phyloP scores from a whole-genome alignment of 176 grass and related monocot genomes.

The Chloris gayana region DNA sequence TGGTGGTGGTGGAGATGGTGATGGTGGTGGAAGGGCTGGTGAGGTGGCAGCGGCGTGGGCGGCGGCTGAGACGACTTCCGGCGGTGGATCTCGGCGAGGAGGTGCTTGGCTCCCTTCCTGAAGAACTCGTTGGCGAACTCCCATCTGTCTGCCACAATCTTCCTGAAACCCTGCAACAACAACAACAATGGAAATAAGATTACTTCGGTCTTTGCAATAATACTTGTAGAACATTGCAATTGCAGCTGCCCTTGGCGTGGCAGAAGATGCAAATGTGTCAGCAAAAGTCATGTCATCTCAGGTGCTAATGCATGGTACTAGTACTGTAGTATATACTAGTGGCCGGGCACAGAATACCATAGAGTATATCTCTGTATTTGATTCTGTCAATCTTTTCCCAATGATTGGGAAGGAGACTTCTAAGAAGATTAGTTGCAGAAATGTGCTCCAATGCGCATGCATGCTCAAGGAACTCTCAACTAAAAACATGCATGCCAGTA shows the following conservation, averaged over 20 bases:
- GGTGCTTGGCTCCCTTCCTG: conserved; percentile 88
- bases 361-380: conserved; percentile 15
- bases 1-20: conserved; percentile 39
- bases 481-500: not conserved
- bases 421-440: not conserved
- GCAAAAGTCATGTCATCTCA: conserved; percentile 3
- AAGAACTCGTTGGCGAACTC: conserved; percentile 98
- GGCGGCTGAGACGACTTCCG: conserved; percentile 67
- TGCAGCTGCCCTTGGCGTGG: not conserved
- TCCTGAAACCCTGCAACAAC: conserved; percentile 87
- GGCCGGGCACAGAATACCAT: conserved; percentile 34
- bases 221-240: conserved; percentile 12
- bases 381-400: conserved; percentile 39
- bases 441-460: not conserved
- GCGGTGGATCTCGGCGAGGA: conserved; percentile 88
- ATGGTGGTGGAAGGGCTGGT: conserved; percentile 44
- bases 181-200: not conserved
- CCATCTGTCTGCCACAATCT: conserved; percentile 93
- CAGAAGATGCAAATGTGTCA: conserved; percentile 8
- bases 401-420: conserved; percentile 31
- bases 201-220: not conserved
- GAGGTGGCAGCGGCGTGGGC: conserved; percentile 35
- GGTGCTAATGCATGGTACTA: conserved; percentile 26
- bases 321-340: conserved; percentile 21
- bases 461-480: not conserved